Evolutionary conservation across 1,139 yeast genomes (phyloP).

Genomic region (Suhomyces taliae): DNA sequence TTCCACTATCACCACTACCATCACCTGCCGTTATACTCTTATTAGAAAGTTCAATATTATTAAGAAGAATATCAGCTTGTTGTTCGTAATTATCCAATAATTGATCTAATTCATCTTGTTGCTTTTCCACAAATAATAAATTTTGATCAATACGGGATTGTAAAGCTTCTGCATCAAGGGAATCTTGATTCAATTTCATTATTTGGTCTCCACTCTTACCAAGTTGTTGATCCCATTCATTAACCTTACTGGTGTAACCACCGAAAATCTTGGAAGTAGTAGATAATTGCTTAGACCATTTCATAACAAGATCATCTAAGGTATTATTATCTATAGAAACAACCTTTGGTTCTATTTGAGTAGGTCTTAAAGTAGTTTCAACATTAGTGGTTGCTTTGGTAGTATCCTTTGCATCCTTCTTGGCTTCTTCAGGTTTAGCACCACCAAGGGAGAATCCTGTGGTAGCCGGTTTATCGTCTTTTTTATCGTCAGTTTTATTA

Average conservation of each 20-base stretch:
- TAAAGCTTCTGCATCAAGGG: constrained; percentile 79
- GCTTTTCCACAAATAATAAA: constrained; percentile 80
- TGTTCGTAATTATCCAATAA: constrained; percentile 82
- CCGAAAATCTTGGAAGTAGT: constrained; percentile 74
- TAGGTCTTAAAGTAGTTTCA: constrained; percentile 39
- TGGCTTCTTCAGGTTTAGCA: constrained; percentile 18
- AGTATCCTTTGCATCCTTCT: constrained; percentile 8
- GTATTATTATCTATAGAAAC: constrained; percentile 87
- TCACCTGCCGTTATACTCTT: constrained; percentile 9
- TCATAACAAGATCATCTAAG: constrained; percentile 85
- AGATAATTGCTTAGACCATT: constrained; percentile 88
- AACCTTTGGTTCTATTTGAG: constrained; percentile 62
- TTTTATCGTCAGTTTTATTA: constrained; percentile 21
- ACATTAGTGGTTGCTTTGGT: constrained; percentile 20
- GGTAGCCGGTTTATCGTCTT: constrained; percentile 13
- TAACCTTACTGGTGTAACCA: constrained; percentile 71
- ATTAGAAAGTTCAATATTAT: constrained; percentile 36
- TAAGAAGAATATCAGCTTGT: constrained; percentile 68
- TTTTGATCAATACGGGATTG: constrained; percentile 88
- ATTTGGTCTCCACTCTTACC: constrained; percentile 87
- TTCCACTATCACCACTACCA: constrained; percentile 6
- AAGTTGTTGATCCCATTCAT: constrained; percentile 81
- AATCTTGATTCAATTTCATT: constrained; percentile 72
- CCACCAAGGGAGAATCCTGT: constrained; percentile 19
- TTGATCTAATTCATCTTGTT: constrained; percentile 86